phyloP scores from a whole-genome alignment of 2,329 filamentous ascomycete species.

The Xylaria sp. region DNA sequence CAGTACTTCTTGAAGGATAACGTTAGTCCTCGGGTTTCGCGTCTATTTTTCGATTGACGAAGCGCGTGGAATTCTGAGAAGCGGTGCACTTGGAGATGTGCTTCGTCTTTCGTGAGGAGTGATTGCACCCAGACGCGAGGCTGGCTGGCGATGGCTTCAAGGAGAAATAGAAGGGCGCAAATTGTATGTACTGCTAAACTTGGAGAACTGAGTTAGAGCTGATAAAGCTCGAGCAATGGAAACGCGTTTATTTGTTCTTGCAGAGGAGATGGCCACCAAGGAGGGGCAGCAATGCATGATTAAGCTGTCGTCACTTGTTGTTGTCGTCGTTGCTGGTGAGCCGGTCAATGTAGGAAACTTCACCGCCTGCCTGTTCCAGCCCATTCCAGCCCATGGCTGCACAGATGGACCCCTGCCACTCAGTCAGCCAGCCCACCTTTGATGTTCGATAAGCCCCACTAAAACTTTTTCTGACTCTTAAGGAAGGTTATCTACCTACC shows the following conservation, averaged over 20 bases:
- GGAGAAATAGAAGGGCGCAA: slow-evolving; percentile 2
- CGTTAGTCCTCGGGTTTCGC: neutral
- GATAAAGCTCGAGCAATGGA: slow-evolving; percentile 26
- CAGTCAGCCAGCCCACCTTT: slow-evolving; percentile 11
- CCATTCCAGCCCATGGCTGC: neutral
- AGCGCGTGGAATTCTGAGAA: neutral
- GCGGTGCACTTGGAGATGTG: neutral
- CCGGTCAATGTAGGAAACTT: slow-evolving; percentile 27
- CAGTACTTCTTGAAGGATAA: neutral
- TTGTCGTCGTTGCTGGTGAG: slow-evolving; percentile 31
- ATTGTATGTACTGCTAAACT: too few relatives aligned
- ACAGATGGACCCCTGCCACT: neutral
- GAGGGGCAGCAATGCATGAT: slow-evolving; percentile 8
- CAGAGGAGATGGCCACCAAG: slow-evolving; percentile 15
- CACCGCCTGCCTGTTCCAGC: slow-evolving; percentile 38
- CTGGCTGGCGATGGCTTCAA: neutral
- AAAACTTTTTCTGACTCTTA: slow-evolving; percentile 21
- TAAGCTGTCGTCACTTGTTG: slow-evolving; percentile 31
- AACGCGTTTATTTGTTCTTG: slow-evolving; percentile 14
- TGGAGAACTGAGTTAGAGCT: neutral
- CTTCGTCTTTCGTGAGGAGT: neutral
- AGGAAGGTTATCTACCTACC: too few relatives aligned
- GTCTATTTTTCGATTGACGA: neutral
- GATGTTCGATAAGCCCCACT: slow-evolving; percentile 37
- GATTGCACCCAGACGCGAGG: slow-evolving; percentile 11